Evolutionary conservation across 2,329 filamentous ascomycete genomes (phyloP), one percentile per base, ranked within the genome.

Genomic region (Catunica adiposa): DNA sequence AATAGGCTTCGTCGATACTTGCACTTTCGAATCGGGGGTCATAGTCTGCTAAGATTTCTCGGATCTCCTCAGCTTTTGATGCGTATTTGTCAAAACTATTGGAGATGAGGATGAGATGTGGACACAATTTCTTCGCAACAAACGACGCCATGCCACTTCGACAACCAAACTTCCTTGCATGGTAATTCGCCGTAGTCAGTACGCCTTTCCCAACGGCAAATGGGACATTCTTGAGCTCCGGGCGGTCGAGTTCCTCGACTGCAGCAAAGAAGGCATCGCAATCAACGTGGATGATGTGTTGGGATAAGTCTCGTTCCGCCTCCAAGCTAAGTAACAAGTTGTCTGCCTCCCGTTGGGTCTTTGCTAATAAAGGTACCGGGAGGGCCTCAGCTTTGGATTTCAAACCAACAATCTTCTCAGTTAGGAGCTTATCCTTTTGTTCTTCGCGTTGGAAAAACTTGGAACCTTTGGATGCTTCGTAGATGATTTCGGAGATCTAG

Each of bases 241-340:
- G 92, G 1, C 84, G 77, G 63, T 87, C 83, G 2, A 89, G 75
- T 61, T 83, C 86, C 66, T 97, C 92, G 0, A 97, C 92, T 0
- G 92, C 88, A 0, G 92, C 92, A 64, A 92, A 98, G 68, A 98
- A 98, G 15, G 92, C 92, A 71, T 98, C 92, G 68, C 92, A 97
- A 67, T 98, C 92, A 51, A 97, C 78, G 65, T 98, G 92, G 0
- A 97, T 84, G 23, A 97, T 79, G 57, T 80, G 74, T 66, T 97
- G 92, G 0, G 82, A 83, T 37, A 98, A 71, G 64, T 97, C 89
- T 50, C 92, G 78, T 1, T 77, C 75, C 6, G 81, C 65, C 64
- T 98, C 92, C 20, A 96, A 76, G 62, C 90, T 81, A 0, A 81
- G 74, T 54, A 97, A 82, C 59, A 87, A 80, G 59, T 86, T 82